Conservation (phyloP, 305 asterid genomes). For the Fraxinus dipetala region DNA sequence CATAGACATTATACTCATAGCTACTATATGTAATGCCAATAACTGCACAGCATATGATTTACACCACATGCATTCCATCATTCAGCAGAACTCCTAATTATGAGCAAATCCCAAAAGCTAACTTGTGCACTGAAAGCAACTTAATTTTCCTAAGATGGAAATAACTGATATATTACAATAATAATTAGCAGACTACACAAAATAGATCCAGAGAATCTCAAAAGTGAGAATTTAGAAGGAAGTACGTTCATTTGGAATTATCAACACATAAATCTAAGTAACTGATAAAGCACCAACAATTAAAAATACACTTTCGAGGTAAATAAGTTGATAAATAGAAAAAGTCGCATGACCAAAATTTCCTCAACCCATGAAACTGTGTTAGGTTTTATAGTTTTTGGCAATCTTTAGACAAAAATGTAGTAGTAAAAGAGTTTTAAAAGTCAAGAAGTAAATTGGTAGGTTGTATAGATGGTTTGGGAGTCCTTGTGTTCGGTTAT, state of each 20-base stretch:
- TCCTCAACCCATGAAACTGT: not conserved
- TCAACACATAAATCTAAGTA: not conserved
- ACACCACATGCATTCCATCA: not conserved
- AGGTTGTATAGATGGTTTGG: not conserved
- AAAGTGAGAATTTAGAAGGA: not conserved
- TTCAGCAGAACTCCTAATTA: not conserved
- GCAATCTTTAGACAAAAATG: too few relatives aligned
- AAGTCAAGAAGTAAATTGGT: too few relatives aligned
- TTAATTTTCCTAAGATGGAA: not conserved
- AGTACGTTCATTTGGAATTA: not conserved
- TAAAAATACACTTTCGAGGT: not conserved
- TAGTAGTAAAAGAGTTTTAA: too few relatives aligned
- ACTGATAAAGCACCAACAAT: not conserved
- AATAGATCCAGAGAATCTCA: not conserved
- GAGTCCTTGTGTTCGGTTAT: not conserved
- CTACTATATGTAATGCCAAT: not conserved
- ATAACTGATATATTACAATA: not conserved
- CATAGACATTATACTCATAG: not conserved
- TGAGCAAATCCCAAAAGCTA: slow-evolving; percentile 5
- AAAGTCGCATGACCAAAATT: not conserved
- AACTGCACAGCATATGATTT: not conserved
- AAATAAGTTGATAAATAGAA: not conserved
- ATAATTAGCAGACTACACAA: not conserved
- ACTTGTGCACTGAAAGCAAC: slow-evolving; percentile 4
- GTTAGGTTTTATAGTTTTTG: not conserved